Evolutionary conservation across 2,329 filamentous ascomycete species (phyloP).

Genomic region (Claviceps maximensis): DNA sequence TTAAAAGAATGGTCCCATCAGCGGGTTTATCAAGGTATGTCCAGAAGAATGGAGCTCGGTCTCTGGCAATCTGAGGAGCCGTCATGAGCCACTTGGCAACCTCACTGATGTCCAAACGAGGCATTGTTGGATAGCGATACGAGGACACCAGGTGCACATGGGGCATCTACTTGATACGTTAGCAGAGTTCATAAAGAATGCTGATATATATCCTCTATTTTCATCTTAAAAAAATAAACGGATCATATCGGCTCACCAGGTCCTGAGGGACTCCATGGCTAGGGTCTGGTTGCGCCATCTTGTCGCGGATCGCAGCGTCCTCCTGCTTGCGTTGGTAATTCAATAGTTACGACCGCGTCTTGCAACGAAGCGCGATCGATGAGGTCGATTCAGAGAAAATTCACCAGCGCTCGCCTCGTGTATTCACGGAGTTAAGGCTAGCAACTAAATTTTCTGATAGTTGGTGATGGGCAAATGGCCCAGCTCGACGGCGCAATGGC

Average conservation of each 20-base stretch:
- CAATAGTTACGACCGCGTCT: neutral
- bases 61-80: constrained; percentile 74
- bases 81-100: constrained; percentile 73
- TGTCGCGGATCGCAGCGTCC: constrained; percentile 7
- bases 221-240: neutral
- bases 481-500: constrained; percentile 6
- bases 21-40: constrained; percentile 73
- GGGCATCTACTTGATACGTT: constrained; percentile 43
- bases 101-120: constrained; percentile 58
- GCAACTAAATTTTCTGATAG: neutral
- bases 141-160: constrained; percentile 86
- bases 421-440: neutral
- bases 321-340: neutral
- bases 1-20: constrained; percentile 71
- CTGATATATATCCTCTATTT: neutral
- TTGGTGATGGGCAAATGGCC: neutral
- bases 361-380: neutral
- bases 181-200: constrained; percentile 10
- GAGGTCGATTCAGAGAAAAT: neutral
- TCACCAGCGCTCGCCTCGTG: neutral
- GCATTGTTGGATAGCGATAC: constrained; percentile 63
- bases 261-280: constrained; percentile 30
- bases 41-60: constrained; percentile 82
- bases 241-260: constrained; percentile 19
- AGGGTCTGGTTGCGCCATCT: constrained; percentile 28